These are phyloP conservation scores for Xylaria curta DNA, from an alignment of 495 filamentous ascomycete genomes.

Conservation along the genomic window DNA sequence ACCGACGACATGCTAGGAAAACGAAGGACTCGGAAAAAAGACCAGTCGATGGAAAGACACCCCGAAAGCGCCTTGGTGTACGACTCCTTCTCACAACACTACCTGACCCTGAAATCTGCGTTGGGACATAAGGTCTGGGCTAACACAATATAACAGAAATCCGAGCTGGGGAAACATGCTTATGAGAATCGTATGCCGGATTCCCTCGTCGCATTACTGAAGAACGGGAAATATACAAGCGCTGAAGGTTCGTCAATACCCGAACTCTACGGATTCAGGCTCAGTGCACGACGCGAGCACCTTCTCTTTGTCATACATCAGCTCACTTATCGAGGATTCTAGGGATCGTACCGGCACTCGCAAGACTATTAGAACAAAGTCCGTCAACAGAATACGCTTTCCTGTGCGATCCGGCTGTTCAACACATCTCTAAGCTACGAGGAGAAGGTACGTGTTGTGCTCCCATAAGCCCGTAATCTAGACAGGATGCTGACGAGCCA, in stretches of 20 bases:
- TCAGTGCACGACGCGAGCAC: neutral
- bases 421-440: conserved; percentile 81
- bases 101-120: neutral
- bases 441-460: conserved; percentile 59
- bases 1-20: conserved; percentile 1
- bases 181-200: conserved; percentile 88
- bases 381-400: conserved; percentile 69
- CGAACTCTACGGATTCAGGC: conserved; percentile 53
- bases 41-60: conserved; percentile 35
- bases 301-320: neutral
- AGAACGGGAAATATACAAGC: conserved; percentile 65
- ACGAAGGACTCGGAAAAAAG: conserved; percentile 20
- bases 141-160: conserved; percentile 40
- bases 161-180: conserved; percentile 84
- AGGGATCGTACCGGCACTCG: conserved; percentile 77
- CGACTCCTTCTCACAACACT: neutral
- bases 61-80: conserved; percentile 33
- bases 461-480: neutral
- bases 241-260: conserved; percentile 59
- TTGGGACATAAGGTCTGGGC: neutral
- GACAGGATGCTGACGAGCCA: neutral
- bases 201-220: conserved; percentile 73
- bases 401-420: conserved; percentile 76
- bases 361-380: conserved; percentile 73
- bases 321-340: conserved; percentile 43